Evolutionary conservation across 306 rosid species (phyloP).

Genomic region (Crotalaria pallida): DNA sequence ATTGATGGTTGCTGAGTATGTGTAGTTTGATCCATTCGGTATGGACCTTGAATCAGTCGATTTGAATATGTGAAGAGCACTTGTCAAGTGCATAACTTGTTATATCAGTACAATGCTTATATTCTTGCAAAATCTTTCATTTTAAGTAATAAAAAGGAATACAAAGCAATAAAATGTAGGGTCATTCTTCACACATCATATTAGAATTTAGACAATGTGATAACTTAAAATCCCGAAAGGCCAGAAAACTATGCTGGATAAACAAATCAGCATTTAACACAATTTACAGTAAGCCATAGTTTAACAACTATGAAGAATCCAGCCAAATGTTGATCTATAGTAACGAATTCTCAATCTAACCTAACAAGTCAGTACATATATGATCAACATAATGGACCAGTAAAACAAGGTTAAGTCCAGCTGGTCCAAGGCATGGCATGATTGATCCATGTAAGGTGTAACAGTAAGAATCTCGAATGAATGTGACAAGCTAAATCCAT

Average conservation of each 20-base stretch:
- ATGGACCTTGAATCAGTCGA: not conserved
- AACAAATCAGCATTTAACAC: slow-evolving; percentile 16
- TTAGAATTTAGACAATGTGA: not conserved
- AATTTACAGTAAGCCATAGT: slow-evolving; percentile 26
- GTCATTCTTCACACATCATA: not conserved
- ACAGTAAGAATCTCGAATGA: slow-evolving; percentile 18
- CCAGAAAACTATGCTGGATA: not conserved
- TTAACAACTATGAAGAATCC: slow-evolving; percentile 1
- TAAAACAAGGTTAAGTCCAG: slow-evolving; percentile 7
- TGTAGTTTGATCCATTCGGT: not conserved
- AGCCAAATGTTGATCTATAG: slow-evolving; percentile 17
- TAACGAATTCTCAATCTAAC: slow-evolving; percentile 24
- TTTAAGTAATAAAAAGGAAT: not conserved
- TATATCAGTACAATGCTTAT: not conserved
- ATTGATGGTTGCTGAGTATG: not conserved
- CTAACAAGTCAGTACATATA: slow-evolving; percentile 35
- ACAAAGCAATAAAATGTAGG: not conserved
- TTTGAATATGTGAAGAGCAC: not conserved
- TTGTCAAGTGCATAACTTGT: not conserved
- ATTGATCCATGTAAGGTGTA: not conserved
- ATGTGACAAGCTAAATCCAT: slow-evolving; percentile 25
- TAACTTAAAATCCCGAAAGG: not conserved
- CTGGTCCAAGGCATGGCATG: slow-evolving; percentile 3
- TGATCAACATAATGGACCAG: slow-evolving; percentile 24
- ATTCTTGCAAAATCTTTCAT: not conserved